Conservation (phyloP, 2,329 filamentous ascomycete genomes). For the Colletotrichum magnum region DNA sequence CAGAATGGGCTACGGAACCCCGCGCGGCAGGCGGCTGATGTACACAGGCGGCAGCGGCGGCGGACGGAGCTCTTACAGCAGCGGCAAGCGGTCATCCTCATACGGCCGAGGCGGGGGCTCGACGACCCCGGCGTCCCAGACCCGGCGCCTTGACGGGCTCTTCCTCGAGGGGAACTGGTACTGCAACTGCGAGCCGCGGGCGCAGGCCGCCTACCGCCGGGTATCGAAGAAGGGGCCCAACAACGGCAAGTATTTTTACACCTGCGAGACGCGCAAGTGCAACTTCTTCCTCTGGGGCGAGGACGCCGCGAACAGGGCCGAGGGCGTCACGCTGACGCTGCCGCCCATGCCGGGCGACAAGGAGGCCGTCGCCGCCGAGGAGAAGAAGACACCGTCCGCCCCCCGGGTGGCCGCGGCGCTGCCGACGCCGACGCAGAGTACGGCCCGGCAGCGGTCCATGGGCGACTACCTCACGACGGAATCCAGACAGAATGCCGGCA, state of each 20-base stretch:
- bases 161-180: conserved; percentile 53
- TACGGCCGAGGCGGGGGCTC: not conserved
- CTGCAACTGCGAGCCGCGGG: conserved; percentile 60
- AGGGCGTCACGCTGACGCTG: conserved; percentile 24
- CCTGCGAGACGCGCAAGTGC: conserved; percentile 55
- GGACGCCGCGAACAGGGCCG: conserved; percentile 46
- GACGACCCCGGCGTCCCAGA: conserved; percentile 43
- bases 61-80: not conserved
- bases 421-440: conserved; percentile 43
- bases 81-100: not conserved
- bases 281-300: conserved; percentile 63
- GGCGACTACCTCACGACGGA: conserved; percentile 23
- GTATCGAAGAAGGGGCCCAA: conserved; percentile 56
- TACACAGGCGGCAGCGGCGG: conserved; percentile 11
- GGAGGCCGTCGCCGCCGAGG: not conserved
- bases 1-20: conserved; percentile 28
- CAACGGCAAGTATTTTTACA: conserved; percentile 59
- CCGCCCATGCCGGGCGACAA: conserved; percentile 32
- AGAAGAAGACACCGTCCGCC: not conserved
- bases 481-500: not conserved
- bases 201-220: conserved; percentile 51
- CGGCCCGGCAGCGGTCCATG: conserved; percentile 38
- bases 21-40: conserved; percentile 26
- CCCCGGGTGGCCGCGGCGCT: not conserved
- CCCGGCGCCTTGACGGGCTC: conserved; percentile 51